Evolutionary conservation across 495 filamentous ascomycete species (phyloP).

Genomic region (Hypoxylon cercidicola): DNA sequence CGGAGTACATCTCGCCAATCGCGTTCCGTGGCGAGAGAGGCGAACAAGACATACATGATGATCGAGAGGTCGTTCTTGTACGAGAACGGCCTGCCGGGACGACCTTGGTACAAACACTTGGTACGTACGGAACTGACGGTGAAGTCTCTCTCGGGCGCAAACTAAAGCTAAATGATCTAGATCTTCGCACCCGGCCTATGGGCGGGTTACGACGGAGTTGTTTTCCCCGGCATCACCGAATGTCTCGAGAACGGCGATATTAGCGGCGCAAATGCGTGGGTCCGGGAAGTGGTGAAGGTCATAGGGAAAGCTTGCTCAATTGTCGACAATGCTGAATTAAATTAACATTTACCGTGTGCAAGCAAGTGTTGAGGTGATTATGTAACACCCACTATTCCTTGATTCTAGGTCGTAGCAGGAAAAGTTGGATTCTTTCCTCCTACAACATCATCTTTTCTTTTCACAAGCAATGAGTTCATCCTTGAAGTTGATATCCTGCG

Average conservation of each 20-base stretch:
- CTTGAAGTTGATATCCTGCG: no score
- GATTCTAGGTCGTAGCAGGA: no score
- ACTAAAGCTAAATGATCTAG: neutral
- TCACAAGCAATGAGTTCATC: no score
- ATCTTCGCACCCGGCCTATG: slow-evolving; percentile 22
- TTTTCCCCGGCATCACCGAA: slow-evolving; percentile 8
- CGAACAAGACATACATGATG: slow-evolving; percentile 14
- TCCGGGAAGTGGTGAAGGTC: slow-evolving; percentile 9
- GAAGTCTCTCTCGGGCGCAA: neutral
- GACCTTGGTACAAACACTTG: slow-evolving; percentile 26
- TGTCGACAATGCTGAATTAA: no score
- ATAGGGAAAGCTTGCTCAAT: slow-evolving; percentile 9
- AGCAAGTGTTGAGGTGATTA: no score
- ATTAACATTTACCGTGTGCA: no score
- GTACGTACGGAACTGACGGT: neutral
- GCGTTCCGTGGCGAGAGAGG: neutral
- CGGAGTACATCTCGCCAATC: slow-evolving; percentile 1
- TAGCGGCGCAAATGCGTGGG: slow-evolving; percentile 3
- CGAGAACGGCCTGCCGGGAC: slow-evolving; percentile 7
- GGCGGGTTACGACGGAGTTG: slow-evolving; percentile 22
- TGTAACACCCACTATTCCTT: no score
- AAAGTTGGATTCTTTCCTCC: no score
- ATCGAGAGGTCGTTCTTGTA: slow-evolving; percentile 14
- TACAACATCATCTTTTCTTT: no score
- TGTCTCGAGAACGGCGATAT: slow-evolving; percentile 12